Base-by-base conservation (phyloP, 345 rosid genomes). In the Boechera stricta region DNA sequence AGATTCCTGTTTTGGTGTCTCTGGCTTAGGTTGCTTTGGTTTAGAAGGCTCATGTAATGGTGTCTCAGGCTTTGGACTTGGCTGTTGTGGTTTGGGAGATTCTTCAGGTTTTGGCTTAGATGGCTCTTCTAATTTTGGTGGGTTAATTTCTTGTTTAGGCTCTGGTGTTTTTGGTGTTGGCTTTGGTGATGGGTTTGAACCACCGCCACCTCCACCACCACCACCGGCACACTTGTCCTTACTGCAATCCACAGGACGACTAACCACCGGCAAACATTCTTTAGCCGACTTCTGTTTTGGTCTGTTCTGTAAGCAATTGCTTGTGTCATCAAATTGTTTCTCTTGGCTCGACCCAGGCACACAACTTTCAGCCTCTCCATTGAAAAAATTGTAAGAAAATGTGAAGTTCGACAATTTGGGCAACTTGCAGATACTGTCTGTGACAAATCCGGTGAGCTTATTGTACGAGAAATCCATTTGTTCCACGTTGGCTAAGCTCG, bases 341-440 rank as follows among this genome's bases (percentile, higher is more conserved):
- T 83, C 80, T 38, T 62, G 79, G 56, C 75, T 77, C 3, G 69
- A 12, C 26, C 76, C 55, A 3, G 85, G 71, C 21, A 69, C n/a
- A 75, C 98, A 94, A 3, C 82, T 80, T 18, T 52, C 67, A 28
- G 74, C 87, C 82, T 85, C 87, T 13, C 81, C 87, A 5, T 71
- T 75, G 79, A 94, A 89, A 77, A 82, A 94, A 78, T 94, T 94
- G 53, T 76, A 13, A n/a, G 91, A 80, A 76, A 87, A 86, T 0
- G 90, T 84, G 41, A 94, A 89, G 76, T 90, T 88, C 0, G 49
- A 32, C 77, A 92, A 62, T 42, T 63, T 75, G 1, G 97, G 88
- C 74, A 90, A 48, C 58, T 74, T 88, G 86, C 97, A 94, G 1
- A 92, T 44, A 12, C 41, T 61, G 61, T 80, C 93, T 0, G 85